Conservation (phyloP, 202 grass and related monocot species). For the Cymbopogon flexuosus region DNA sequence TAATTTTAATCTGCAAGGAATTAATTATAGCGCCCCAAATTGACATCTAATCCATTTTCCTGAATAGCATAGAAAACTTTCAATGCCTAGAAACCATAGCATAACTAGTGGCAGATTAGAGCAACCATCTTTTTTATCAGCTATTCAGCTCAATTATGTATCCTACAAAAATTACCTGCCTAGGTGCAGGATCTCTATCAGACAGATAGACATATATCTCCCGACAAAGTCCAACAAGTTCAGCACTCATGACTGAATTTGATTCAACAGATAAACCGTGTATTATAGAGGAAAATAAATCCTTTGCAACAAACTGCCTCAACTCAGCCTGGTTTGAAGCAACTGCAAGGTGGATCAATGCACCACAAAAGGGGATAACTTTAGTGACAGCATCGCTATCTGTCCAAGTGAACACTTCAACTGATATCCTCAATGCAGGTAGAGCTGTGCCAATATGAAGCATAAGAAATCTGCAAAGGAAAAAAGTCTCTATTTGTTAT, state of each 20-base stretch:
- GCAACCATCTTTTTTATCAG: neutral
- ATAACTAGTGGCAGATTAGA: neutral
- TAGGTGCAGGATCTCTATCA: conserved; percentile 72
- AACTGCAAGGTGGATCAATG: conserved; percentile 78
- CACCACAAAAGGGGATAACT: conserved; percentile 66
- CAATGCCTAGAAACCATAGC: neutral
- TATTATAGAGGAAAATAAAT: conserved; percentile 87
- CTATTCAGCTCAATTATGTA: neutral
- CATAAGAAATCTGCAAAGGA: conserved; percentile 63
- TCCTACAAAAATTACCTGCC: conserved; percentile 52
- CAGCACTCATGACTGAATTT: conserved; percentile 74
- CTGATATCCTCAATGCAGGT: conserved; percentile 60
- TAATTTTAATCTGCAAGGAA: neutral
- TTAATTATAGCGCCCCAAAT: neutral
- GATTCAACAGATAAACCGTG: conserved; percentile 69
- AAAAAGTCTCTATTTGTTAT: conserved; percentile 26
- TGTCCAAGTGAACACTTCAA: conserved; percentile 80
- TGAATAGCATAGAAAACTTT: conserved; percentile 1
- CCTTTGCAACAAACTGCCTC: conserved; percentile 89
- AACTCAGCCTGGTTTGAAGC: conserved; percentile 63
- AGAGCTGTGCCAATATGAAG: conserved; percentile 50
- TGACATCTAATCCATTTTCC: neutral
- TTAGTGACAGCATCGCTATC: conserved; percentile 86
- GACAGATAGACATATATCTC: conserved; percentile 96
- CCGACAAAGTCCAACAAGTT: conserved; percentile 93